phyloP scores from a whole-genome alignment of 1,284 basidiomycete genomes.

The Ustilago crameri region DNA sequence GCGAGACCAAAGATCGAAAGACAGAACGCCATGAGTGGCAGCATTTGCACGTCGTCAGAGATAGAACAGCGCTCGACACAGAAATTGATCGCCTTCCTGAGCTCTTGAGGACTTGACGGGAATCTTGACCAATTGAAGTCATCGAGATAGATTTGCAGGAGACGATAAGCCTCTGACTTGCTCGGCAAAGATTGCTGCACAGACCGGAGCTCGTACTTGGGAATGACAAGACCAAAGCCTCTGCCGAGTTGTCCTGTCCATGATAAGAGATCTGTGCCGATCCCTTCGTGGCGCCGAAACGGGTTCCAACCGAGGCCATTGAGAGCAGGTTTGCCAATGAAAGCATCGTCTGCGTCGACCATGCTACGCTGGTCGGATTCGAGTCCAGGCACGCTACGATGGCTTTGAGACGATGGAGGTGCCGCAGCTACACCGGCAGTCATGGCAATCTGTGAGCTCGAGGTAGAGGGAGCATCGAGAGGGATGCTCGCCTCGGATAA shows the following conservation, averaged over 20 bases:
- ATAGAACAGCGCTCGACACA: constrained; percentile 32
- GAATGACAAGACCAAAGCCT: constrained; percentile 44
- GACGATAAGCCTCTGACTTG: constrained; percentile 25
- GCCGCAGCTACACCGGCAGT: constrained; percentile 2
- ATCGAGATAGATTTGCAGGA: constrained; percentile 37
- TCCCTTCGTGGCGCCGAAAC: constrained; percentile 40
- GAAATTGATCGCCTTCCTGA: constrained; percentile 17
- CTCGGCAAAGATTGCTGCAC: constrained; percentile 42
- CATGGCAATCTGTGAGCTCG: constrained; percentile 13
- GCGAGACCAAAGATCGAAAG: constrained; percentile 36
- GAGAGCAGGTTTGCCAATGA: constrained; percentile 43
- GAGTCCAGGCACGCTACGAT: constrained; percentile 14
- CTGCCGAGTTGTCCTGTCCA: constrained; percentile 45
- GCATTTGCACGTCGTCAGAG: constrained; percentile 42
- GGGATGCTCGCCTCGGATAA: not conserved
- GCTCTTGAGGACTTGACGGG: constrained; percentile 22
- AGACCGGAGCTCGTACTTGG: constrained; percentile 43
- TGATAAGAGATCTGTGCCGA: constrained; percentile 40
- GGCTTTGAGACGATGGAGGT: constrained; percentile 22
- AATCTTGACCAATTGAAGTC: constrained; percentile 49
- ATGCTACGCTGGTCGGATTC: constrained; percentile 46
- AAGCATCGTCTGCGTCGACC: constrained; percentile 49
- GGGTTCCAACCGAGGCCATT: constrained; percentile 47
- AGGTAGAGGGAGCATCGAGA: constrained; percentile 2
- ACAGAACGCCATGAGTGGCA: constrained; percentile 41